Conservation (phyloP, 116 monocot genomes). For the Papilionanthe hybrid region DNA sequence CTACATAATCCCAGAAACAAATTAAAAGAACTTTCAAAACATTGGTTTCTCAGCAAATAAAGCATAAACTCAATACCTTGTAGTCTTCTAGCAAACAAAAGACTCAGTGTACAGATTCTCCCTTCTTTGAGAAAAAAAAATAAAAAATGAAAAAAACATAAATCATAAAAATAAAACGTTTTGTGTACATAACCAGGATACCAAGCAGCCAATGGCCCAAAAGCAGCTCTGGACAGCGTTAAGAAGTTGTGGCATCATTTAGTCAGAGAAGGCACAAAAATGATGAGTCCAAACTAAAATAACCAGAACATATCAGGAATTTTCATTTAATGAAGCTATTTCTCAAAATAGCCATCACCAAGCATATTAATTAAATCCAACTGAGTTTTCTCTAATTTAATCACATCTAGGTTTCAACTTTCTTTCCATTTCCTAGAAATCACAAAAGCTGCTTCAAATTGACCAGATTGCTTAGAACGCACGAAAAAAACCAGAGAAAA, state of each 20-base stretch:
- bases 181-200: too few relatives aligned
- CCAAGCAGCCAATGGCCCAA: too few relatives aligned
- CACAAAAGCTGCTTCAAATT: neutral
- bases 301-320: neutral
- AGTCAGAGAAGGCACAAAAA: neutral
- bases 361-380: neutral
- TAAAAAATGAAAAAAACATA: too few relatives aligned
- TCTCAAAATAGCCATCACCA: neutral
- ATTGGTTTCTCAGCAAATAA: too few relatives aligned
- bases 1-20: too few relatives aligned
- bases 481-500: neutral
- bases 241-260: neutral
- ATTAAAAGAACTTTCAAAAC: too few relatives aligned
- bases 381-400: neutral
- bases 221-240: too few relatives aligned
- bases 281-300: neutral
- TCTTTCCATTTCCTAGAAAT: neutral
- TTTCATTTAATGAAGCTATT: neutral
- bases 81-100: too few relatives aligned
- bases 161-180: too few relatives aligned
- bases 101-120: too few relatives aligned
- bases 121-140: too few relatives aligned
- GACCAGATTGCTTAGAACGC: neutral
- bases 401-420: neutral
- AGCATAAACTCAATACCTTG: too few relatives aligned